A percentile compares a stretch with the other conserved stretches of the same genome.
phyloP scores from a whole-genome alignment of 306 rosid genomes.

The Rubus idaeus region DNA sequence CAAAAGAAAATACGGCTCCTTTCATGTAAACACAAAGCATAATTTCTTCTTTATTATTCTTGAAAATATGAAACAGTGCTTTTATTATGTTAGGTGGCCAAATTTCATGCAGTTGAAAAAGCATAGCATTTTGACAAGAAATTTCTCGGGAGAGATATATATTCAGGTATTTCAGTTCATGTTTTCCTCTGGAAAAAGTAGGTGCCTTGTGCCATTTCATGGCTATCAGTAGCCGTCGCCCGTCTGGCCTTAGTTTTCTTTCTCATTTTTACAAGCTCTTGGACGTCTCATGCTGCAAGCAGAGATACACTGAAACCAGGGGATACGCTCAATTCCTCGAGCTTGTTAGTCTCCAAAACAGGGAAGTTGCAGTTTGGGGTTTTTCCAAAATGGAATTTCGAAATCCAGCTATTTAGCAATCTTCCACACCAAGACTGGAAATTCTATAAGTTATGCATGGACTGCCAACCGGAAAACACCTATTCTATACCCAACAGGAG shows the following conservation, averaged over 20 bases:
- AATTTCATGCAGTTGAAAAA: too few relatives aligned
- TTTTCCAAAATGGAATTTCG: accelerated
- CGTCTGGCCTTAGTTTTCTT: neutral
- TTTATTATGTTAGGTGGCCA: too few relatives aligned
- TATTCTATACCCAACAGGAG: neutral
- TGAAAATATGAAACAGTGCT: too few relatives aligned
- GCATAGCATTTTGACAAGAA: too few relatives aligned
- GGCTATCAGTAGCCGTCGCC: neutral
- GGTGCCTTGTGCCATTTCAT: too few relatives aligned
- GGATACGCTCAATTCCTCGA: neutral
- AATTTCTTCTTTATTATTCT: too few relatives aligned
- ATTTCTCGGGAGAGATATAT: too few relatives aligned
- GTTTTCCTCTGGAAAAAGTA: too few relatives aligned
- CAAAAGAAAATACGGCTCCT: too few relatives aligned
- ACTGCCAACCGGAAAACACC: neutral
- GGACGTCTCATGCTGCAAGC: too few relatives aligned
- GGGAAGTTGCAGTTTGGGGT: neutral
- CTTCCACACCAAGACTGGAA: neutral
- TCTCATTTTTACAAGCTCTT: neutral
- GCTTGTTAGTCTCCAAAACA: neutral
- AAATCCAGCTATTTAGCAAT: neutral
- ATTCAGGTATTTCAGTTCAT: too few relatives aligned
- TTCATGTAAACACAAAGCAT: too few relatives aligned
- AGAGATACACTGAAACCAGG: constrained; percentile 1
- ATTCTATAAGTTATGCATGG: neutral